phyloP scores from a whole-genome alignment of 2,329 filamentous ascomycete species.

The Botrytis porri region DNA sequence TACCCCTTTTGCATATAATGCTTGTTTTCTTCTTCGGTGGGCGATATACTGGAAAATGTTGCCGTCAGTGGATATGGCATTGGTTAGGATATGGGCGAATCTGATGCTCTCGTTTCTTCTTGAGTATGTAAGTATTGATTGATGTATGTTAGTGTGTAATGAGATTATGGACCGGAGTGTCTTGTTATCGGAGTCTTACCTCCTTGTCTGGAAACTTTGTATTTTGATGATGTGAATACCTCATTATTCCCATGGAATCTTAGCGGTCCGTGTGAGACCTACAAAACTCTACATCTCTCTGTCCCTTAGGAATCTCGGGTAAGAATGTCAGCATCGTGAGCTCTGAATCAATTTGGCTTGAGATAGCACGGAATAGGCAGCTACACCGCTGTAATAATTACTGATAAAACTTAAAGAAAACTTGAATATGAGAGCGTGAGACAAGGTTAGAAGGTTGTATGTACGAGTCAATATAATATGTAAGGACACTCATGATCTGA shows the following conservation, averaged over 20 bases:
- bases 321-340: neutral
- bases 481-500: neutral
- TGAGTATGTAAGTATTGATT: neutral
- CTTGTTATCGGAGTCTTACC: neutral
- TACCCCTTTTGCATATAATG: neutral
- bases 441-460: neutral
- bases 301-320: rapidly evolving
- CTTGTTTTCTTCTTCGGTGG: too few relatives aligned
- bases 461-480: neutral
- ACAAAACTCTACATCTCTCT: neutral
- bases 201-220: neutral
- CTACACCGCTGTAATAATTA: neutral
- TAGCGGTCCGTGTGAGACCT: neutral
- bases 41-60: too few relatives aligned
- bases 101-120: rapidly evolving
- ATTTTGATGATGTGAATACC: too few relatives aligned
- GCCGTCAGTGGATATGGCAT: neutral
- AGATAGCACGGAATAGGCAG: neutral
- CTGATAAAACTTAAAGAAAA: rapidly evolving
- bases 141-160: neutral
- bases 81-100: neutral
- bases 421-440: neutral
- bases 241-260: too few relatives aligned
- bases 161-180: too few relatives aligned
- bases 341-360: neutral